Evolutionary conservation across 129 eudicot genomes (phyloP).

Genomic region (Centrapalus pauciflorus): DNA sequence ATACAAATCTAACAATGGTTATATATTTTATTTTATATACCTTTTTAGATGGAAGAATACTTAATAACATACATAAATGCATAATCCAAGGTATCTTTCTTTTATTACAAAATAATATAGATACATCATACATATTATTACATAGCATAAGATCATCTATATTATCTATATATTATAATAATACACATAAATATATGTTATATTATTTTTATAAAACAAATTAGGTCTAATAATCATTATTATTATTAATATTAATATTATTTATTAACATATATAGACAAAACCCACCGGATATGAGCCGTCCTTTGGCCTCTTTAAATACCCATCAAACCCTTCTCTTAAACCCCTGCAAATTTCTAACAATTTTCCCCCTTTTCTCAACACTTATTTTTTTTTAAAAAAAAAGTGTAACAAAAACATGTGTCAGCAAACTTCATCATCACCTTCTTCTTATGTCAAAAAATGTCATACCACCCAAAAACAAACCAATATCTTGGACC

Average conservation of each 20-base stretch:
- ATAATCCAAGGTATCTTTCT: conserved; percentile 6
- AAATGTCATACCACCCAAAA: conserved; percentile 20
- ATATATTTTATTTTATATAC: background rate
- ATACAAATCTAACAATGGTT: background rate
- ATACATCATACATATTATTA: conserved; percentile 8
- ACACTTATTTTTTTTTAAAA: background rate
- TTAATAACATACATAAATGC: background rate
- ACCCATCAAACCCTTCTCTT: conserved; percentile 18
- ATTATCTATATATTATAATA: background rate
- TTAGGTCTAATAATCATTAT: background rate
- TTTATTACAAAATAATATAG: background rate
- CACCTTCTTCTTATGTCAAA: conserved; percentile 34
- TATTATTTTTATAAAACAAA: background rate
- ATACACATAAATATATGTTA: background rate
- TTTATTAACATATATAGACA: conserved; percentile 13
- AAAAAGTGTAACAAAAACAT: conserved; percentile 18
- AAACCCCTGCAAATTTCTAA: conserved; percentile 30
- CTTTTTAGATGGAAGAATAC: background rate
- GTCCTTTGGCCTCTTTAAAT: conserved; percentile 26
- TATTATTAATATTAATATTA: too few relatives aligned
- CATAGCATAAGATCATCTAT: background rate
- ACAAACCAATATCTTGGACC: conserved; percentile 30
- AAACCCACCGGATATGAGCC: conserved; percentile 9
- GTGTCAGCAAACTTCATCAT: conserved; percentile 45
- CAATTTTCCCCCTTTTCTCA: conserved; percentile 24